These are phyloP conservation scores for Penicillium coprophilum DNA, from an alignment of 495 filamentous ascomycete species.

Conservation along the genomic window DNA sequence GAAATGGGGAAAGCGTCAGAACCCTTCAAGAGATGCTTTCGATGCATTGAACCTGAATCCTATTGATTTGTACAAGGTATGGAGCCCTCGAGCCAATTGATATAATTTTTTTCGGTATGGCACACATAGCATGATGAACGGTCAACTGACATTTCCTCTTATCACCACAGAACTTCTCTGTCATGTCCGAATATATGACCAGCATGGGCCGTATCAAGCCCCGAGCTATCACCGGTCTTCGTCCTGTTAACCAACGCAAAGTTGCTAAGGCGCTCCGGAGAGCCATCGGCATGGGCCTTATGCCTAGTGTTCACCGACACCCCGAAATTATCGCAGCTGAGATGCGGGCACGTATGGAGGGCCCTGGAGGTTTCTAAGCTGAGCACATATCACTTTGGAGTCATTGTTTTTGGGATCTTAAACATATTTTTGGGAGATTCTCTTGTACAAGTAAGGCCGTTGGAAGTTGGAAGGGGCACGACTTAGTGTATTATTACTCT, in stretches of 20 bases:
- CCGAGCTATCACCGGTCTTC: slow-evolving; percentile 68
- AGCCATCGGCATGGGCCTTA: slow-evolving; percentile 82
- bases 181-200: slow-evolving; percentile 89
- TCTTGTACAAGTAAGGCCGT: slow-evolving; percentile 22
- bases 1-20: slow-evolving; percentile 59
- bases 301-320: slow-evolving; percentile 90
- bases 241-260: slow-evolving; percentile 85
- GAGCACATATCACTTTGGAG: neutral
- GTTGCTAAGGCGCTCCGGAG: slow-evolving; percentile 89
- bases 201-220: slow-evolving; percentile 82
- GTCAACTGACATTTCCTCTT: slow-evolving; percentile 11
- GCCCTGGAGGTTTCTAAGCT: slow-evolving; percentile 14
- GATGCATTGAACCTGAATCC: slow-evolving; percentile 81
- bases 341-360: slow-evolving; percentile 30
- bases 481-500: slow-evolving; percentile 31
- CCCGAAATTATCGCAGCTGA: slow-evolving; percentile 73
- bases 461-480: slow-evolving; percentile 11
- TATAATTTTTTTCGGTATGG: neutral
- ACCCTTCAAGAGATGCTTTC: slow-evolving; percentile 64
- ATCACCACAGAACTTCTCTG: slow-evolving; percentile 75
- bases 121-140: neutral
- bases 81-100: slow-evolving; percentile 18
- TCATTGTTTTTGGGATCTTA: neutral
- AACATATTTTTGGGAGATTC: slow-evolving; percentile 4
- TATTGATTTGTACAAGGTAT: slow-evolving; percentile 78